These are phyloP conservation scores for Phanerochaete carnosa DNA, from an alignment of 768 basidiomycete genomes.

Conservation along the genomic window DNA sequence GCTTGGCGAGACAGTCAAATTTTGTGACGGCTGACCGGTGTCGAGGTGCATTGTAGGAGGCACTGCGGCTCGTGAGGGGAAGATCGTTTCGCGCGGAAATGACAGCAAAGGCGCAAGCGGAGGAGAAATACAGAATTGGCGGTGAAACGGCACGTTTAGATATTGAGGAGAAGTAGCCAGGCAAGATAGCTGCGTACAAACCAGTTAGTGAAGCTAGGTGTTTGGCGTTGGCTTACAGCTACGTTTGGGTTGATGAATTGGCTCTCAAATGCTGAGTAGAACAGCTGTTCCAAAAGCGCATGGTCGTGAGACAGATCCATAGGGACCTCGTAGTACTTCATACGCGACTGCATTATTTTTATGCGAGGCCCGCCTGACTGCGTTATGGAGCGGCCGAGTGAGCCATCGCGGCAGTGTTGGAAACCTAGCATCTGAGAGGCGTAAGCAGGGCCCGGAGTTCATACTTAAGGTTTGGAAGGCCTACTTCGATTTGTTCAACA, in stretches of 20 bases:
- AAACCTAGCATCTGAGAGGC: constrained; percentile 60
- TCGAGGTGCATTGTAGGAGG: neutral
- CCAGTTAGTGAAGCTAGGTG: neutral
- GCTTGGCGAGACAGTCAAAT: neutral
- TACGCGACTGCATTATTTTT: constrained; percentile 25
- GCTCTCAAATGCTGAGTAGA: constrained; percentile 61
- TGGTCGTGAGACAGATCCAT: constrained; percentile 53
- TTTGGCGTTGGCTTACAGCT: constrained; percentile 42
- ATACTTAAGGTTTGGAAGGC: constrained; percentile 30
- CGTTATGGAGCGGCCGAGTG: constrained; percentile 58
- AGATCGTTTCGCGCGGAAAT: constrained; percentile 1
- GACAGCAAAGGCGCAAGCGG: constrained; percentile 12
- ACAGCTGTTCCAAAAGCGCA: constrained; percentile 64
- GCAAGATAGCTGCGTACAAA: constrained; percentile 50
- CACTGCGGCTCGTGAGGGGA: neutral
- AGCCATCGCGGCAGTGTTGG: constrained; percentile 75
- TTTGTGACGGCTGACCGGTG: neutral
- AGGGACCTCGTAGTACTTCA: constrained; percentile 40
- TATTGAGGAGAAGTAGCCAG: constrained; percentile 68
- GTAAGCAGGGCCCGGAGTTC: neutral
- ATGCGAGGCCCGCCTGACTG: neutral
- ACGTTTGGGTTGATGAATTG: constrained; percentile 69
- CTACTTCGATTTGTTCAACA: constrained; percentile 74
- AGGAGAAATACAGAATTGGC: constrained; percentile 53
- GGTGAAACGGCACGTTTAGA: constrained; percentile 62